Conservation (phyloP, 169 alveolate species). For the Miamiensis avidus region DNA sequence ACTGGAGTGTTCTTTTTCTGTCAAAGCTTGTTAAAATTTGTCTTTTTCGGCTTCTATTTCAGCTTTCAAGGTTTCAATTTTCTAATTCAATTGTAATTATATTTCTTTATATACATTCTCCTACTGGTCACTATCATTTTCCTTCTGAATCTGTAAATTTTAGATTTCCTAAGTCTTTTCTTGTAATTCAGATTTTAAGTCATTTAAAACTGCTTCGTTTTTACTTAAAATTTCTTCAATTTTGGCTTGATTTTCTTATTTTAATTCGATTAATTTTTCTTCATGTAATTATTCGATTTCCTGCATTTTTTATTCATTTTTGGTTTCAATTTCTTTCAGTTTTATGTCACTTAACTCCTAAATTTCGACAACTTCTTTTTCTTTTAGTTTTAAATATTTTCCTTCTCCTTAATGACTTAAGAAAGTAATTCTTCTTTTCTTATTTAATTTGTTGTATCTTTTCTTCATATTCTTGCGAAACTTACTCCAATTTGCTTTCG, state of each 20-base stretch:
- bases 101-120: too few relatives aligned
- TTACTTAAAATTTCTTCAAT: too few relatives aligned
- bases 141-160: not conserved
- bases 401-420: not conserved
- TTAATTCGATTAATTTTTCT: too few relatives aligned
- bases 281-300: not conserved
- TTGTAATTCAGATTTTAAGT: not conserved
- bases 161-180: not conserved
- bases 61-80: not conserved
- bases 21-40: not conserved
- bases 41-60: not conserved
- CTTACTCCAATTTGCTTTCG: too few relatives aligned
- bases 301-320: too few relatives aligned
- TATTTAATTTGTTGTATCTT: not conserved
- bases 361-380: too few relatives aligned
- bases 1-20: not conserved
- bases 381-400: too few relatives aligned
- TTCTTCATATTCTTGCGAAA: too few relatives aligned
- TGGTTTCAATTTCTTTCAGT: not conserved
- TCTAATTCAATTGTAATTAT: not conserved
- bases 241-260: not conserved
- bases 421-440: not conserved
- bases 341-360: not conserved
- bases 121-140: not conserved
- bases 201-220: not conserved